phyloP scores from a whole-genome alignment of 495 filamentous ascomycete species.

The Xylaria telfairii region DNA sequence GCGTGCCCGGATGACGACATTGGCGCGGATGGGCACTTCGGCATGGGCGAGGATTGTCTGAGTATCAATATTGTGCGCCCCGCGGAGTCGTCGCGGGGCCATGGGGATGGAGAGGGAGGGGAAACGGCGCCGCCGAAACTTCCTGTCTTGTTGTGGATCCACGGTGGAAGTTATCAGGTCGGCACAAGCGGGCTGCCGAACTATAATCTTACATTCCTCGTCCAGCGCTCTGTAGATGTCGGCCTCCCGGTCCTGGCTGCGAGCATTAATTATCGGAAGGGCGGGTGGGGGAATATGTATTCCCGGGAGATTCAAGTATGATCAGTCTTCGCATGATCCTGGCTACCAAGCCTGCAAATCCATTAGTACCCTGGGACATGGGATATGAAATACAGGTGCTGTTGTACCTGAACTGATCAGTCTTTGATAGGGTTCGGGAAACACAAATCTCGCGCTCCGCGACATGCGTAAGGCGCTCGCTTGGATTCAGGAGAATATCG shows the following conservation, averaged over 20 bases:
- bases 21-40: slow-evolving; percentile 51
- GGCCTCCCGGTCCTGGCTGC: slow-evolving; percentile 54
- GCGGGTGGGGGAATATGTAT: slow-evolving; percentile 54
- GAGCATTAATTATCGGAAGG: slow-evolving; percentile 52
- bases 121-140: slow-evolving; percentile 34
- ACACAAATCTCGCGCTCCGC: slow-evolving; percentile 49
- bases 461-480: slow-evolving; percentile 62
- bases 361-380: not conserved
- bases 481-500: slow-evolving; percentile 66
- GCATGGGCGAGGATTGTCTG: slow-evolving; percentile 69
- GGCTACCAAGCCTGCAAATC: not conserved
- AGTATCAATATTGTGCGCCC: slow-evolving; percentile 70
- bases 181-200: slow-evolving; percentile 63
- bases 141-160: slow-evolving; percentile 73
- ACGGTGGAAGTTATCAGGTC: slow-evolving; percentile 69
- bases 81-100: not conserved
- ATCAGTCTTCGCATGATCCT: not conserved
- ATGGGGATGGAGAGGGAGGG: not conserved
- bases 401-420: not conserved
- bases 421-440: slow-evolving; percentile 37
- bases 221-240: slow-evolving; percentile 51
- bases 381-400: not conserved
- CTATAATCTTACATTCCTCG: slow-evolving; percentile 49
- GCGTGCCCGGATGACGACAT: slow-evolving; percentile 60
- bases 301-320: slow-evolving; percentile 51